Percentiles rank a stretch among this genome's conserved stretches.
Evolutionary conservation across 108 stramenopile species (phyloP).

Genomic region (Fistulifera solaris): DNA sequence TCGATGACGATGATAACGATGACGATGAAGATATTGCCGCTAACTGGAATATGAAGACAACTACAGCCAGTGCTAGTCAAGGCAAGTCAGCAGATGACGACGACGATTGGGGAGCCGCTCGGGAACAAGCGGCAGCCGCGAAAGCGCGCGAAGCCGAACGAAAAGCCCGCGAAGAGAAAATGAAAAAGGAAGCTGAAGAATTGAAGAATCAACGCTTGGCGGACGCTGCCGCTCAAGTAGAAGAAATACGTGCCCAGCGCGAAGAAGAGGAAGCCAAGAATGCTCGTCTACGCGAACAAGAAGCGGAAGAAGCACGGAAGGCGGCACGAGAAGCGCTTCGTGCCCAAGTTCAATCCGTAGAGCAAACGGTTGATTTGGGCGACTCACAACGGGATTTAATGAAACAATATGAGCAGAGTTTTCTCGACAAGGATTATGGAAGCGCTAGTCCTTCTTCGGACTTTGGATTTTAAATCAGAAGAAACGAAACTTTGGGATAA

Average conservation of each 20-base stretch:
- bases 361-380: slow-evolving; percentile 73
- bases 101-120: slow-evolving; percentile 78
- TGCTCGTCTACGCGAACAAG: slow-evolving; percentile 55
- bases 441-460: slow-evolving; percentile 81
- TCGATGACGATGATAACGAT: slow-evolving; percentile 60
- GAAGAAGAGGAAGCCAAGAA: slow-evolving; percentile 62
- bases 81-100: slow-evolving; percentile 42
- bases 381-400: slow-evolving; percentile 80
- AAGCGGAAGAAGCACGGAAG: slow-evolving; percentile 52
- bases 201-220: slow-evolving; percentile 58
- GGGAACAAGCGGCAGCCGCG: slow-evolving; percentile 56
- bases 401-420: slow-evolving; percentile 74
- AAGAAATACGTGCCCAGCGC: slow-evolving; percentile 65
- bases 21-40: slow-evolving; percentile 34
- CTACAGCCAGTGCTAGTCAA: slow-evolving; percentile 27
- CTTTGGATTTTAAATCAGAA: slow-evolving; percentile 74
- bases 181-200: slow-evolving; percentile 61
- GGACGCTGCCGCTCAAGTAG: slow-evolving; percentile 68
- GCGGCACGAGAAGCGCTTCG: slow-evolving; percentile 68
- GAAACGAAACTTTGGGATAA: too few relatives aligned
- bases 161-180: slow-evolving; percentile 73
- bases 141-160: slow-evolving; percentile 75
- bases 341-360: slow-evolving; percentile 52
- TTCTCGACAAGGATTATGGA: slow-evolving; percentile 63
- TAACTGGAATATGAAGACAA: slow-evolving; percentile 57